Base-by-base conservation (phyloP, 805 yeast genomes). In the Candida cerambycidarum region DNA sequence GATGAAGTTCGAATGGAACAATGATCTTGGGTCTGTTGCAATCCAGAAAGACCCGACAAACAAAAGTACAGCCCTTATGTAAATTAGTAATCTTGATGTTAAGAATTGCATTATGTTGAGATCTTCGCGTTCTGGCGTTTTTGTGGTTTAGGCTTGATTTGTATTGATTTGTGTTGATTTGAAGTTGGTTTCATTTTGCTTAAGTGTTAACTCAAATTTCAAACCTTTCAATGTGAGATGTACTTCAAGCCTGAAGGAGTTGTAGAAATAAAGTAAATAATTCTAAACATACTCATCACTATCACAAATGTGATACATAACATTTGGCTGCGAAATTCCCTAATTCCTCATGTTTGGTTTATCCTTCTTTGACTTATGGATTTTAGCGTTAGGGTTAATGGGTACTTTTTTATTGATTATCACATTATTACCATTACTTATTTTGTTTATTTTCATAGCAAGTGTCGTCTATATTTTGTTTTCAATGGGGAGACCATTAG, bases 11-110 rank as follows among this genome's bases (percentile, higher is more conserved):
- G 76, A 64, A 12, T 67, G 68, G 15, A 74, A 51, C 15, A 82
- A 47, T 3, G 54, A 41, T n/a, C 61, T 54, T 2, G 83, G 78
- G 54, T 76, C 75, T 46, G 72, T 78, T 41, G 74, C 57, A 30
- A 79, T 58, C 42, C 63, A 63, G 54, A 70, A 79, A 1, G 82
- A 58, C 2, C 75, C 46, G 5, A 71, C 57, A 14, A 72, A 55
- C 21, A 79, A 65, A 30, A 73, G 66, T 8, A 71, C 64, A 11
- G 74, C 67, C 49, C 85, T 72, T 21, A 68, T 42, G 45, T 76
- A 79, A 16, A 73, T 57, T 31, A 79, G 62, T 6, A 78, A 63
- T 18, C 66, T 67, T 4, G 83, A 71, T 3, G 82, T 69, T 39
- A 80, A 58, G 50, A 76, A 67, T 44, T 71, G 78, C 84, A 79